Evolutionary conservation across 179 eudicot species (phyloP).

Genomic region (Beta corolliflora): DNA sequence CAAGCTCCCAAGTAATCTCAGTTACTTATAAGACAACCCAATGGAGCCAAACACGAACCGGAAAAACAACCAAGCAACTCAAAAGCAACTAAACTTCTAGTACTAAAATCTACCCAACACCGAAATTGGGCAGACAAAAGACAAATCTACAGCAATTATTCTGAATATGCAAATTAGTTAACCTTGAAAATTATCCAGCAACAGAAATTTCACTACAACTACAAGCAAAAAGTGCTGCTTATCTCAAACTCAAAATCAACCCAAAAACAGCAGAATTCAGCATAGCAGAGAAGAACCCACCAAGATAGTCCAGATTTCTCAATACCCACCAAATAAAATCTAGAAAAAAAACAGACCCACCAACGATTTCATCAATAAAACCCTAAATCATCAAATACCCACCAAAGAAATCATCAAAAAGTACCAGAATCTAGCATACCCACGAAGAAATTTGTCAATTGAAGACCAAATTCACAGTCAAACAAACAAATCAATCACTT

Average conservation of each 20-base stretch:
- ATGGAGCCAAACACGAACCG: neutral
- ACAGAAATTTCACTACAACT: neutral
- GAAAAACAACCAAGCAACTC: slow-evolving; percentile 5
- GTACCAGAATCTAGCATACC: slow-evolving; percentile 29
- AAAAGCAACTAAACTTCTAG: neutral
- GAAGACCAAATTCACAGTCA: slow-evolving; percentile 17
- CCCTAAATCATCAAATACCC: slow-evolving; percentile 28
- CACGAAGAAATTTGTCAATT: slow-evolving; percentile 9
- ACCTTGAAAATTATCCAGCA: neutral
- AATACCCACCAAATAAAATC: slow-evolving; percentile 31
- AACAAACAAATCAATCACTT: slow-evolving; percentile 7
- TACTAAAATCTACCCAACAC: neutral
- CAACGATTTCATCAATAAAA: slow-evolving; percentile 25
- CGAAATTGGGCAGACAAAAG: neutral
- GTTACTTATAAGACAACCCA: neutral
- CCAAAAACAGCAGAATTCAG: slow-evolving; percentile 21
- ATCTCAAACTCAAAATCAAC: neutral
- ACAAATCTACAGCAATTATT: neutral
- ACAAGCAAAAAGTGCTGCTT: neutral
- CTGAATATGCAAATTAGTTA: neutral
- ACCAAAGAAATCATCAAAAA: slow-evolving; percentile 9
- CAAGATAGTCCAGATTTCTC: slow-evolving; percentile 2
- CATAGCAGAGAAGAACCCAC: neutral
- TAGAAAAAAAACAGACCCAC: slow-evolving; percentile 17
- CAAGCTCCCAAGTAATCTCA: slow-evolving; percentile 31